A percentile compares a stretch with the other conserved stretches of the same genome.
These are phyloP conservation scores for Calonectria hongkongensis DNA, from an alignment of 2,329 filamentous ascomycete species.

Conservation along the genomic window DNA sequence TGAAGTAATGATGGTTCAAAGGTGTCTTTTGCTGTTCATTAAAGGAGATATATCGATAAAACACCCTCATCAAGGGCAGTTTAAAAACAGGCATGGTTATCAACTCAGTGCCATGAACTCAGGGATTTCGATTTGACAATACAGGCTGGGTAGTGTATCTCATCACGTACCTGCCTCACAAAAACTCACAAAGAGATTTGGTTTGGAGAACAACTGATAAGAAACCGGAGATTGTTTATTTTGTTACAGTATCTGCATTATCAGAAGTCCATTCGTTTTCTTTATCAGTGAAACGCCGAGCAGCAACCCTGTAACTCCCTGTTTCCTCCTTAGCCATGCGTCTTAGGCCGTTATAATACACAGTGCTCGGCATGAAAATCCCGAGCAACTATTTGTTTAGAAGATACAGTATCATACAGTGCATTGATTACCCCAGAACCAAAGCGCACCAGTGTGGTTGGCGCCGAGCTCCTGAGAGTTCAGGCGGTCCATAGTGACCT, in stretches of 20 bases:
- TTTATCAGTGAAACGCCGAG: neutral
- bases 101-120: neutral
- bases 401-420: conserved; percentile 26
- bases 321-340: conserved; percentile 6
- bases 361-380: neutral
- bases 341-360: conserved; percentile 20
- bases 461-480: conserved; percentile 2
- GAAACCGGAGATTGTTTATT: conserved; percentile 19
- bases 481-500: neutral
- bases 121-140: neutral
- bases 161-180: neutral
- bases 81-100: too few relatives aligned
- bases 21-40: neutral
- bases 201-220: neutral
- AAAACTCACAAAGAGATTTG: neutral
- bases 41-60: too few relatives aligned
- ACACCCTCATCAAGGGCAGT: too few relatives aligned
- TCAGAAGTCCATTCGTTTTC: conserved; percentile 5
- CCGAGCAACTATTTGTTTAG: neutral
- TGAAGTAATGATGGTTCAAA: neutral
- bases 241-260: conserved; percentile 10
- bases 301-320: conserved; percentile 3
- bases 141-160: too few relatives aligned
- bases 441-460: conserved; percentile 22
- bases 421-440: conserved; percentile 12